Evolutionary conservation across 108 stramenopile species (phyloP).

Genomic region (Skeletonema potamos): DNA sequence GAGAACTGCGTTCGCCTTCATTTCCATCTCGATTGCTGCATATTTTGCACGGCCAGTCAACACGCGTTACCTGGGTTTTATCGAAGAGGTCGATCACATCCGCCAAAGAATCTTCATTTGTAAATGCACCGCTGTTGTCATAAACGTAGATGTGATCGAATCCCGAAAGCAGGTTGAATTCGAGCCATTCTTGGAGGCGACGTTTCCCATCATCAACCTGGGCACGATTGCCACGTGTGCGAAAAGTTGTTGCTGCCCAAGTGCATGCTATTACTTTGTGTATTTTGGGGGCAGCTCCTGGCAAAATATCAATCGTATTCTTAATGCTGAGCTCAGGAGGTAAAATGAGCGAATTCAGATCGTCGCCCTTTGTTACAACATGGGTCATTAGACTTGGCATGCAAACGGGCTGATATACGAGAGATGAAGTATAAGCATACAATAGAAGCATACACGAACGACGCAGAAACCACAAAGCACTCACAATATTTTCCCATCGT

Average conservation of each 20-base stretch:
- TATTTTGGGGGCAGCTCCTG: slow-evolving; percentile 31
- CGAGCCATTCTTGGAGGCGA: slow-evolving; percentile 82
- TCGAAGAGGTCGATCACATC: slow-evolving; percentile 68
- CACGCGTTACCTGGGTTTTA: slow-evolving; percentile 65
- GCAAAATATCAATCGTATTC: slow-evolving; percentile 13
- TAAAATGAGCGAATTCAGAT: slow-evolving; percentile 11
- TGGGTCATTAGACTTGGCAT: slow-evolving; percentile 47
- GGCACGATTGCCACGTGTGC: slow-evolving; percentile 69
- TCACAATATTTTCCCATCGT: slow-evolving; percentile 81
- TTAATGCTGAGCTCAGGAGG: slow-evolving; percentile 20
- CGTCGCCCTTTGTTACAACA: slow-evolving; percentile 33
- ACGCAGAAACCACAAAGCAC: not conserved
- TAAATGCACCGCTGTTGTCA: slow-evolving; percentile 82
- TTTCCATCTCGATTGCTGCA: slow-evolving; percentile 86
- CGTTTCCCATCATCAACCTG: slow-evolving; percentile 75
- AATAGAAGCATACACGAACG: not conserved
- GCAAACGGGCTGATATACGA: slow-evolving; percentile 23
- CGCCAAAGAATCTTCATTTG: slow-evolving; percentile 64
- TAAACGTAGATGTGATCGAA: slow-evolving; percentile 87
- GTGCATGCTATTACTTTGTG: slow-evolving; percentile 78
- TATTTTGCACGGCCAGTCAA: slow-evolving; percentile 81
- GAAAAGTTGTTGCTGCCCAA: slow-evolving; percentile 81
- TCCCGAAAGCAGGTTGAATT: slow-evolving; percentile 71
- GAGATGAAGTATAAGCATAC: not conserved
- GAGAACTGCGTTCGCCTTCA: slow-evolving; percentile 81